These are phyloP conservation scores for Yamadazyma takamatsuzukensis DNA, from an alignment of 805 yeast genomes.

Conservation along the genomic window DNA sequence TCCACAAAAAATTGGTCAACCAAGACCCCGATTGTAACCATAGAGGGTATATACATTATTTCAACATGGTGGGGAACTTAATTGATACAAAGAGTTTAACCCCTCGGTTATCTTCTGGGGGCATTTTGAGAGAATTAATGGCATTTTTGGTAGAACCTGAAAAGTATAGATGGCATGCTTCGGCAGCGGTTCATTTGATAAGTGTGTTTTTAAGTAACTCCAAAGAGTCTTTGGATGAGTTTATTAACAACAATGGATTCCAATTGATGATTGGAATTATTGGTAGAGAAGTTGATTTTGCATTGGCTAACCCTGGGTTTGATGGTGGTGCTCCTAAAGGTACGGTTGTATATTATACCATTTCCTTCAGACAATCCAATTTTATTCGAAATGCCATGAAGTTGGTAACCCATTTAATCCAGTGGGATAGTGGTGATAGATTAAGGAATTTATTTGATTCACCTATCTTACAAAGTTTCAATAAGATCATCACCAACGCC, in stretches of 20 bases:
- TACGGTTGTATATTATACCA: conserved; percentile 46
- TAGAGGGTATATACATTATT: conserved; percentile 50
- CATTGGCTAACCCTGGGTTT: conserved; percentile 52
- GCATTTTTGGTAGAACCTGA: conserved; percentile 55
- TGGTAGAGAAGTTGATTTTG: conserved; percentile 61
- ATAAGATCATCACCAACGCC: conserved; percentile 54
- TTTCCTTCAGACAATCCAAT: conserved; percentile 58
- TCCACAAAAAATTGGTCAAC: conserved; percentile 48
- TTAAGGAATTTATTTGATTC: conserved; percentile 85
- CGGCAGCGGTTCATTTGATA: conserved; percentile 61
- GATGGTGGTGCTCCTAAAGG: conserved; percentile 57
- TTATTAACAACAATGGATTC: conserved; percentile 68
- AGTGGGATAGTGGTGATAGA: conserved; percentile 77
- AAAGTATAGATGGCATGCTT: conserved; percentile 50
- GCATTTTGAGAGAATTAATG: conserved; percentile 62
- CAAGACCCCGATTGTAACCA: conserved; percentile 31
- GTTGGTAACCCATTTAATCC: conserved; percentile 59
- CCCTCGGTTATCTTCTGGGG: conserved; percentile 66
- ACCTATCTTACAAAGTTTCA: conserved; percentile 60
- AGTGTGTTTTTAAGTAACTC: conserved; percentile 42
- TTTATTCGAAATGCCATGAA: conserved; percentile 49
- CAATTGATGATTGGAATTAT: conserved; percentile 55
- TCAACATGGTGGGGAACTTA: conserved; percentile 60
- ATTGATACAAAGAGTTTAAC: conserved; percentile 53
- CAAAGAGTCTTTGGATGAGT: conserved; percentile 54